Evolutionary conservation across 805 yeast genomes (phyloP), one percentile per base, ranked within the genome.

Genomic region (Candida parachauliodes): DNA sequence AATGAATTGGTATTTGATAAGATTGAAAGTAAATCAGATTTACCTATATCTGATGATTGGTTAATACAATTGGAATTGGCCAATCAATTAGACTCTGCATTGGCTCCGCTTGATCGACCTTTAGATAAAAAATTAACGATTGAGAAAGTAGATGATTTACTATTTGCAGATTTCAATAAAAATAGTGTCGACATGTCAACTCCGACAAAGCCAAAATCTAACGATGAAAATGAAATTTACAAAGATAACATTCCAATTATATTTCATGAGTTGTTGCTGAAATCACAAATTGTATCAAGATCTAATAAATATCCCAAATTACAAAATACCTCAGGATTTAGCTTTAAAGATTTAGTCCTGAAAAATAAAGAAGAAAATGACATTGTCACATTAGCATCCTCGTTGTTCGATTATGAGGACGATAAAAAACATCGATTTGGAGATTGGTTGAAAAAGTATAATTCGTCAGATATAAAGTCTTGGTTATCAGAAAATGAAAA

Each of bases 21-120:
- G 5, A 57, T 66, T 32, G 73, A 69, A 43, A 64, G 55, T 4
- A 62, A 63, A 19, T 72, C 79, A 1, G 54, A 65, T 20, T 60
- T 78, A 28, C 74, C 78, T 1, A 65, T 68, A 1, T 69, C 82
- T 5, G 66, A 67, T 22, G 74, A 80, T 45, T 85, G 94, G 91
- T 65, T 75, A 17, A 64, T 71, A 10, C 91, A 83, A 49, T 53
- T 83, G 34, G 72, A 70, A 32, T 49, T 82, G n/a, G 62, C 79
- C 0, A 65, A 68, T 43, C 74, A 71, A 23, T 52, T 71, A 28
- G 55, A 59, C 39, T 64, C 70, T 2, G 60, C 70, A 0, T 70
- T 74, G 45, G 58, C 65, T 4, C 68, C 68, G 7, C 52, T 48
- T 12, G 39, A 39, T 21, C 37, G 30, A 18, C 43, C 37, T 34